phyloP scores from a whole-genome alignment of 306 rosid species.

The Arachis hypogaea region DNA sequence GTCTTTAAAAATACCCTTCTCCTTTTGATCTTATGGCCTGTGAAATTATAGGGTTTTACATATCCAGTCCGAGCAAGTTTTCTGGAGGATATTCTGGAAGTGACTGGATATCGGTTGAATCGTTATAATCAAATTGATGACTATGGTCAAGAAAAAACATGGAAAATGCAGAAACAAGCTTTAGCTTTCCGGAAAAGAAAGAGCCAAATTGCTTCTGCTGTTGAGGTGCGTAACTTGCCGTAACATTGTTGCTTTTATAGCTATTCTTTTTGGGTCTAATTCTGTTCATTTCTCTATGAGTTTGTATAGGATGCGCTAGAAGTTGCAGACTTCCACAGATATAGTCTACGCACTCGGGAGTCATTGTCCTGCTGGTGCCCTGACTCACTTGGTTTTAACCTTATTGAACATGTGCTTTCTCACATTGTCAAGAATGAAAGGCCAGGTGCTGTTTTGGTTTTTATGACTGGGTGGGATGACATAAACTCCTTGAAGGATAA shows the following conservation, averaged over 20 bases:
- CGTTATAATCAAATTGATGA: slow-evolving; percentile 89
- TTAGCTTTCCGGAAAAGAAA: slow-evolving; percentile 77
- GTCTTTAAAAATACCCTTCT: not conserved
- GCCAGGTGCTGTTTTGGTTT: slow-evolving; percentile 88
- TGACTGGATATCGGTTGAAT: slow-evolving; percentile 70
- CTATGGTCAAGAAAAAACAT: slow-evolving; percentile 87
- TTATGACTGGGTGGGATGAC: slow-evolving; percentile 99
- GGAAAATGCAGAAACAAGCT: slow-evolving; percentile 92
- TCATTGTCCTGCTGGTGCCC: slow-evolving; percentile 90
- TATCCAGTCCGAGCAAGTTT: slow-evolving; percentile 83
- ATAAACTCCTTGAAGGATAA: slow-evolving; percentile 82
- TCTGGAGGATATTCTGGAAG: slow-evolving; percentile 84
- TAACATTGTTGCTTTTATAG: not conserved
- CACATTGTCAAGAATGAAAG: slow-evolving; percentile 78
- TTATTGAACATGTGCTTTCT: slow-evolving; percentile 78
- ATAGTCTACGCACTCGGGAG: slow-evolving; percentile 66
- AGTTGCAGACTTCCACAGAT: slow-evolving; percentile 68
- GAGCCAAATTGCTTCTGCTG: slow-evolving; percentile 88
- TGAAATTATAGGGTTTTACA: slow-evolving; percentile 77
- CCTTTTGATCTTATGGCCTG: slow-evolving; percentile 25
- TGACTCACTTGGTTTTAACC: slow-evolving; percentile 86
- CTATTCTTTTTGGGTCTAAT: not conserved
- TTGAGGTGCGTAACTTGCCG: slow-evolving; percentile 60
- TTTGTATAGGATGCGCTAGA: slow-evolving; percentile 73
- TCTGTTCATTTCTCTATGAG: slow-evolving; percentile 32